Evolutionary conservation across 176 grass and related monocot genomes (phyloP).

Genomic region (Oryza nivara): DNA sequence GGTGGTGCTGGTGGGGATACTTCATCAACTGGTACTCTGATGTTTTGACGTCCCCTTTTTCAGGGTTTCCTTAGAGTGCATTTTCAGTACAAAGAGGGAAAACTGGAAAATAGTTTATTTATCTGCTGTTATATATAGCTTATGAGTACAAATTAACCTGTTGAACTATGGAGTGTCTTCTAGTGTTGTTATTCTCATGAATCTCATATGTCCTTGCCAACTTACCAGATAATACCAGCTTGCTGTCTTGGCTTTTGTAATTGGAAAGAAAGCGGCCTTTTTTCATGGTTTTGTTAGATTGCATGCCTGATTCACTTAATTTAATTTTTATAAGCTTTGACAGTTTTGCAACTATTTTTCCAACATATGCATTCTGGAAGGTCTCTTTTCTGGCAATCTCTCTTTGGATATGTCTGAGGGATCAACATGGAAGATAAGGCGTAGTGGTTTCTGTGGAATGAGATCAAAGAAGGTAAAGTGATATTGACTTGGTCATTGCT

Average conservation of each 20-base stretch:
- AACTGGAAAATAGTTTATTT: neutral
- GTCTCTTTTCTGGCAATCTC: conserved; percentile 88
- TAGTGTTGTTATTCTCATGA: neutral
- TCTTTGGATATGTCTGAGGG: conserved; percentile 74
- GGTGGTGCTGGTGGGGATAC: conserved; percentile 42
- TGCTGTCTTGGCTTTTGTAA: conserved; percentile 13
- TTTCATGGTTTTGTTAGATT: conserved; percentile 17
- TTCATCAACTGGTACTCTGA: conserved; percentile 68
- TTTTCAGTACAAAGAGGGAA: conserved; percentile 23
- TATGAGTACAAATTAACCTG: neutral
- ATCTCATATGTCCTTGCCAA: conserved; percentile 4
- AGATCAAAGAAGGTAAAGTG: conserved; percentile 82
- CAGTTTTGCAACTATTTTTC: neutral
- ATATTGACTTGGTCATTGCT: neutral
- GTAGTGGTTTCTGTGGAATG: conserved; percentile 97
- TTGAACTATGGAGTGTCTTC: conserved; percentile 9
- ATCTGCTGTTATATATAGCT: conserved; percentile 1
- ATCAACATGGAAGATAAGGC: conserved; percentile 81
- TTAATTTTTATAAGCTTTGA: conserved; percentile 28
- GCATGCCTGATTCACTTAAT: neutral
- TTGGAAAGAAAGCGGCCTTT: neutral
- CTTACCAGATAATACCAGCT: neutral
- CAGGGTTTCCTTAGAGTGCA: neutral
- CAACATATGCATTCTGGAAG: conserved; percentile 45
- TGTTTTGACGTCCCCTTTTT: neutral